Conservation (phyloP, 1,284 basidiomycete species). For the Tremellales sp. region DNA sequence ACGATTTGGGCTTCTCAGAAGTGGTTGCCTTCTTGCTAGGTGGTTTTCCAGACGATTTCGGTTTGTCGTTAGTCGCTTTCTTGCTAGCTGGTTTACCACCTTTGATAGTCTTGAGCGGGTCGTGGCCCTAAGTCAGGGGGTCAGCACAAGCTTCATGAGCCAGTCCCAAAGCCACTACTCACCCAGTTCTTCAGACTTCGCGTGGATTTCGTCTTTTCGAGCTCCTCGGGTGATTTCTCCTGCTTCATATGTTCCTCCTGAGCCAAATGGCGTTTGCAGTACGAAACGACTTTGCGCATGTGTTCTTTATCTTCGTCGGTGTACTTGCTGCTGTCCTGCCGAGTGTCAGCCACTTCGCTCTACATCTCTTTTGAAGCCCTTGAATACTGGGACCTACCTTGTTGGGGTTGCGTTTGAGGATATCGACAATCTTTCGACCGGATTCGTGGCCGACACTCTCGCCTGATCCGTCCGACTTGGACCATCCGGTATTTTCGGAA, state of each 20-base stretch:
- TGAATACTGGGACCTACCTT: constrained; percentile 21
- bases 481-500: constrained; percentile 37
- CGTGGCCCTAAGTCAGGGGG: constrained; percentile 35
- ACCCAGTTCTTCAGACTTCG: constrained; percentile 47
- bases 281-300: constrained; percentile 45
- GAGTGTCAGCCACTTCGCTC: no score
- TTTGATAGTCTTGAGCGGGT: constrained; percentile 33
- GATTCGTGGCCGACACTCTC: constrained; percentile 43
- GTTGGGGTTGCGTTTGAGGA: constrained; percentile 41
- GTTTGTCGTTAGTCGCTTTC: constrained; percentile 1
- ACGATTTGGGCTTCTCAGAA: constrained; percentile 7
- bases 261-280: constrained; percentile 46
- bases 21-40: neutral
- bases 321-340: constrained; percentile 41
- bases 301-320: constrained; percentile 45
- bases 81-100: constrained; percentile 12
- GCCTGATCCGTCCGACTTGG: constrained; percentile 33
- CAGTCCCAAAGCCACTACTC: neutral
- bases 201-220: constrained; percentile 43
- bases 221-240: constrained; percentile 39
- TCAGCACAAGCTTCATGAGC: neutral
- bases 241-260: constrained; percentile 46
- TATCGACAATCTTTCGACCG: constrained; percentile 46
- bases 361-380: neutral
- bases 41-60: neutral